phyloP scores from a whole-genome alignment of 2,329 filamentous ascomycete genomes.

The Plectosphaerella cucumerina region DNA sequence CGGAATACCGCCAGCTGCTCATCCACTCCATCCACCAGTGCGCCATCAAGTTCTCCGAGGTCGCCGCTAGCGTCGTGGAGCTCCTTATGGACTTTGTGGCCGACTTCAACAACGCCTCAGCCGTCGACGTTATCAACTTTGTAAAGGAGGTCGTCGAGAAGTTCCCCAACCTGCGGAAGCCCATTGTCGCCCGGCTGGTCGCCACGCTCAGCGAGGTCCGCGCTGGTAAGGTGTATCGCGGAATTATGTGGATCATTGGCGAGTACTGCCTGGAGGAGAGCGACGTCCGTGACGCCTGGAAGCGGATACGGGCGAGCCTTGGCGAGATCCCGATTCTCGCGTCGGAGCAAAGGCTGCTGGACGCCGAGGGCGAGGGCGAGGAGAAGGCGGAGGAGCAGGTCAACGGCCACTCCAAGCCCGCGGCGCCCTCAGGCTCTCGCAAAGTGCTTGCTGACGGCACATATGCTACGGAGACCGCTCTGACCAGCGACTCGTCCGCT shows the following conservation, averaged over 20 bases:
- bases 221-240: constrained; percentile 94
- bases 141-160: constrained; percentile 99
- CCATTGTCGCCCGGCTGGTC: constrained; percentile 84
- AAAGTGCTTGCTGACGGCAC: constrained; percentile 95
- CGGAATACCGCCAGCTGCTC: constrained; percentile 88
- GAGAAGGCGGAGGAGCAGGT: constrained; percentile 59
- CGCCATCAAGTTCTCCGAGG: constrained; percentile 98
- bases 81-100: constrained; percentile 98
- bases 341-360: constrained; percentile 86
- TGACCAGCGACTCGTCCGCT: constrained; percentile 87
- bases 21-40: constrained; percentile 98
- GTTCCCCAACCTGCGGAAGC: constrained; percentile 82
- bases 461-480: constrained; percentile 92
- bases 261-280: constrained; percentile 93
- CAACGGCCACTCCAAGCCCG: constrained; percentile 74
- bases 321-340: constrained; percentile 96
- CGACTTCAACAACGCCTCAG: constrained; percentile 95
- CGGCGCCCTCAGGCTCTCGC: constrained; percentile 76
- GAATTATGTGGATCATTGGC: constrained; percentile 95
- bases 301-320: constrained; percentile 85
- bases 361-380: constrained; percentile 72
- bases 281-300: constrained; percentile 96
- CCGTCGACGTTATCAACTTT: constrained; percentile 96
- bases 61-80: constrained; percentile 93
- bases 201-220: constrained; percentile 89